These are phyloP conservation scores for Gentiana dahurica DNA, from an alignment of 257 asterid species.

Conservation along the genomic window DNA sequence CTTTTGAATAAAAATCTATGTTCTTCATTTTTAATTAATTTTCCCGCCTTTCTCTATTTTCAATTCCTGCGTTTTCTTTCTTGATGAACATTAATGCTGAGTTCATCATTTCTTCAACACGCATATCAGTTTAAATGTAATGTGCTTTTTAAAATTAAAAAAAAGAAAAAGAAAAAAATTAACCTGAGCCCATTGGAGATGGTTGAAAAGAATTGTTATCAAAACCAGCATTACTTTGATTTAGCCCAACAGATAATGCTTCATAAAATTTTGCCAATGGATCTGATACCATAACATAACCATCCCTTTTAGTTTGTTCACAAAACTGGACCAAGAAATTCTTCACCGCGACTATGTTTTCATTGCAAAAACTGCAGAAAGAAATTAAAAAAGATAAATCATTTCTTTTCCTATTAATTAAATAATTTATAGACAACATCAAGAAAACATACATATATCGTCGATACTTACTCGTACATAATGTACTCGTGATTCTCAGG, in stretches of 20 bases:
- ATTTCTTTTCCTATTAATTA: background rate
- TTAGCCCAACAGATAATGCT: slow-evolving; percentile 42
- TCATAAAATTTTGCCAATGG: slow-evolving; percentile 44
- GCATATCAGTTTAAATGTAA: too few species aligned
- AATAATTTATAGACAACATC: too few species aligned
- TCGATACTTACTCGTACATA: slow-evolving; percentile 41
- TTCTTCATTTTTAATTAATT: too few species aligned
- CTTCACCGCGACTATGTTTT: slow-evolving; percentile 38
- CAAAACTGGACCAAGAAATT: slow-evolving; percentile 48
- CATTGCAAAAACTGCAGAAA: slow-evolving; percentile 34
- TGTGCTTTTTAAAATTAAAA: too few species aligned
- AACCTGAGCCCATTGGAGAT: slow-evolving; percentile 24
- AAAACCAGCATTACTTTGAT: slow-evolving; percentile 7
- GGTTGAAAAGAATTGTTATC: slow-evolving; percentile 12
- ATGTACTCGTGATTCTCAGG: slow-evolving; percentile 28
- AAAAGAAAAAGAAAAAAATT: background rate
- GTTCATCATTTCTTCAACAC: too few species aligned
- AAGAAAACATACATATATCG: background rate
- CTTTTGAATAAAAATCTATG: background rate
- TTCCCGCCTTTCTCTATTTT: too few species aligned
- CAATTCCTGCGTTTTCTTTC: too few species aligned
- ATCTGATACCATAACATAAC: slow-evolving; percentile 39
- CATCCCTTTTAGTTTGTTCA: slow-evolving; percentile 40
- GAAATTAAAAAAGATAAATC: background rate
- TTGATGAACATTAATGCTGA: too few species aligned